phyloP scores from a whole-genome alignment of 1,139 yeast genomes.

The Suhomyces ambrosiae region DNA sequence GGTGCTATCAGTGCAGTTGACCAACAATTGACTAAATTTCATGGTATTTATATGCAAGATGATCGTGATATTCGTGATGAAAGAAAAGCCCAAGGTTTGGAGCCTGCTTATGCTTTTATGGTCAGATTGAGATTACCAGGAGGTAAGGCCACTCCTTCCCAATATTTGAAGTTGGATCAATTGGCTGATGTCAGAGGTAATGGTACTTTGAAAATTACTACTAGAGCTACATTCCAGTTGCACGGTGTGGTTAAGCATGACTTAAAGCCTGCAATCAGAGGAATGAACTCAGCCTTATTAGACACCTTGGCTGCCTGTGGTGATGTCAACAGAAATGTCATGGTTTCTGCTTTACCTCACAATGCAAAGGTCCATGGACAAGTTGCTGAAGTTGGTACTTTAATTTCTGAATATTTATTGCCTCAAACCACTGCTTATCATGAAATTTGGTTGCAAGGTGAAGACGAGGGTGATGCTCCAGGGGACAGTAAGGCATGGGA shows the following conservation, averaged over 20 bases:
- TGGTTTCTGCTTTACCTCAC: conserved; percentile 84
- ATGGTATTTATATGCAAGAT: conserved; percentile 98
- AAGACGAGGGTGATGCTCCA: conserved; percentile 70
- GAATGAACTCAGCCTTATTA: conserved; percentile 85
- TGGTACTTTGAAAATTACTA: conserved; percentile 90
- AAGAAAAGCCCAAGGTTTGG: conserved; percentile 87
- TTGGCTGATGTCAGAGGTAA: conserved; percentile 85
- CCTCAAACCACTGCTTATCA: conserved; percentile 95
- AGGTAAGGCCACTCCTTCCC: conserved; percentile 83
- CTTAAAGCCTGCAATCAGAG: conserved; percentile 88
- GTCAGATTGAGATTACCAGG: conserved; percentile 95
- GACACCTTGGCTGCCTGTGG: conserved; percentile 98
- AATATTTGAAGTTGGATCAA: conserved; percentile 85
- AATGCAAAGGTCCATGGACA: conserved; percentile 83
- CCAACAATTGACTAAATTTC: conserved; percentile 95
- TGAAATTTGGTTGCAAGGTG: conserved; percentile 93
- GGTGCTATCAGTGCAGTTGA: conserved; percentile 93
- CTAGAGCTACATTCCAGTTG: conserved; percentile 96
- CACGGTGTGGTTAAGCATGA: conserved; percentile 94
- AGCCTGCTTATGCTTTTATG: conserved; percentile 96
- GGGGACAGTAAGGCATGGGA: conserved; percentile 75
- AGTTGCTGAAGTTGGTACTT: conserved; percentile 61
- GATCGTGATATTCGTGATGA: conserved; percentile 95
- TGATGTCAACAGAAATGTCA: conserved; percentile 96
- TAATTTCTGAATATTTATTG: conserved; percentile 77